Percentiles rank a stretch among this genome's conserved stretches.
These are phyloP conservation scores for Exophiala oligosperma DNA, from an alignment of 2,329 filamentous ascomycete genomes.

Conservation along the genomic window DNA sequence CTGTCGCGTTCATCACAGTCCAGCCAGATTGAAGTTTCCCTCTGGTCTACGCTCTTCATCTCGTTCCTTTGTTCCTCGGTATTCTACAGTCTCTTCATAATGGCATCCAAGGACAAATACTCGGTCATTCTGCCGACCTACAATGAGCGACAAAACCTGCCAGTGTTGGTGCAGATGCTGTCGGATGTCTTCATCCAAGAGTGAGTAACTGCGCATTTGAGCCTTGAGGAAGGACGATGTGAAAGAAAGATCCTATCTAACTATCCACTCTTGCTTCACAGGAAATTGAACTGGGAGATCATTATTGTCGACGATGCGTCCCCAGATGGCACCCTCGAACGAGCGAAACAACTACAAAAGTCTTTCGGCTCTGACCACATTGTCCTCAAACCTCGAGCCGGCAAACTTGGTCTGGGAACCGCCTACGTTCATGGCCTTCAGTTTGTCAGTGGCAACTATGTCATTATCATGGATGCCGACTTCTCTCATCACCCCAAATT, in stretches of 20 bases:
- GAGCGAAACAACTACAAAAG: constrained; percentile 86
- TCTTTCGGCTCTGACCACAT: constrained; percentile 76
- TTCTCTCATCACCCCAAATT: constrained; percentile 99
- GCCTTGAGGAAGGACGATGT: neutral
- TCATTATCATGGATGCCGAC: constrained; percentile 99
- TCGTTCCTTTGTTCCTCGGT: neutral
- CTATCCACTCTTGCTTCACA: constrained; percentile 38
- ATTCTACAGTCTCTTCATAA: constrained; percentile 25
- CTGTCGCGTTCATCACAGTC: neutral
- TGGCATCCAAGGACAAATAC: constrained; percentile 69
- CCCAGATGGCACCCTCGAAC: constrained; percentile 88
- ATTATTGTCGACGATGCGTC: constrained; percentile 98
- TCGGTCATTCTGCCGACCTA: constrained; percentile 97
- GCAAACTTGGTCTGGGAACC: constrained; percentile 95
- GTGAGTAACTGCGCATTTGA: constrained; percentile 52
- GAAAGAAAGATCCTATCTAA: neutral
- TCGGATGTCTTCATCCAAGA: constrained; percentile 87
- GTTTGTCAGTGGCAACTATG: constrained; percentile 87
- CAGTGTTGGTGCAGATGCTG: constrained; percentile 91
- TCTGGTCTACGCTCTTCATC: neutral
- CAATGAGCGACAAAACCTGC: constrained; percentile 96
- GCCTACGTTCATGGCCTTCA: constrained; percentile 94
- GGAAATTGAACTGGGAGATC: constrained; percentile 93
- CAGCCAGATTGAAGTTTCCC: neutral
- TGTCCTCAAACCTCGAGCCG: constrained; percentile 80